Base-by-base conservation (phyloP, 768 basidiomycete genomes). In the Boletus tomentosulus region DNA sequence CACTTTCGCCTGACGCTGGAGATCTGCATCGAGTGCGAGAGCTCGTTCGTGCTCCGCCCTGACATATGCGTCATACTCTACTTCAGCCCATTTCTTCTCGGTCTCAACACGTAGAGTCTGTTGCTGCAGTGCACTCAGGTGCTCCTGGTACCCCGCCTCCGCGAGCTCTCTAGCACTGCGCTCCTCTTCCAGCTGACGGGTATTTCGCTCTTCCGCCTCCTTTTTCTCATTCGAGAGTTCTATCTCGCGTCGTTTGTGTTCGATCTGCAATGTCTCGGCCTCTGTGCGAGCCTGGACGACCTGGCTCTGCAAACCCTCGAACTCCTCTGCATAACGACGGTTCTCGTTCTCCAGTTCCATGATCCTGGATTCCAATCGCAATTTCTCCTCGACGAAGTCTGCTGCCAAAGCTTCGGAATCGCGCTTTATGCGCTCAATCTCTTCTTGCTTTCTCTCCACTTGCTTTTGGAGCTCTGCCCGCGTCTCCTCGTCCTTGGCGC, bases 401-500 rank as follows among this genome's bases (percentile, higher is more conserved):
- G 73, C 65, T 0, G 68, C 74, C 60, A 80, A 67, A 16, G 67
- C 73, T 42, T 69, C 58, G 1, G 77, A 66, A 33, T 79, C 76
- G 27, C 49, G 56, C 46, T 73, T 73, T 25, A 79, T 70, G 33
- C 76, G 68, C 13, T 65, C 61, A 57, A 80, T 76, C 53, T 79
- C 77, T 16, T 64, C 61, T 56, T 76, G 71, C 31, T 78, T 71
- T 50, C 65, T 76, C 55, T 67, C 69, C 22, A 73, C 71, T 57
- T 78, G 79, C 1, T 71, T 61, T 49, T 77, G 75, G 33, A 82
- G 68, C 58, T 80, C 79, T 44, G 58, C 54, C 42, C 67, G 67
- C 11, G 75, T 74, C 62, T 78, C 78, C 49, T 78, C 77, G 56
- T 80, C 79, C 54, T 78, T 75, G 50, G 59, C 57, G 19, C 66